Percentiles rank a stretch among this genome's conserved stretches.
phyloP scores from a whole-genome alignment of 805 yeast genomes.

The Kregervanrija fluxuum region DNA sequence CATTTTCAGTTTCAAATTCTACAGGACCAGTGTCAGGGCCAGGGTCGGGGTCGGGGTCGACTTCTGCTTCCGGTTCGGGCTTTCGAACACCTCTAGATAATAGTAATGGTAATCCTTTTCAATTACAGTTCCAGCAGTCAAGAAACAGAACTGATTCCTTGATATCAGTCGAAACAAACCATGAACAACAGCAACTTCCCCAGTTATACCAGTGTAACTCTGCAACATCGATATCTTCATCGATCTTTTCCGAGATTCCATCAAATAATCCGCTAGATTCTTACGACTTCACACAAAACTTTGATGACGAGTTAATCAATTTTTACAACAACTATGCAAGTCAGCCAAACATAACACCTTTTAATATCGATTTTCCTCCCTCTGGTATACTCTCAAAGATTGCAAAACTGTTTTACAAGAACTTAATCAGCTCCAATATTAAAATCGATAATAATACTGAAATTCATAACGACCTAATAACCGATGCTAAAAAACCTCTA shows the following conservation, averaged over 20 bases:
- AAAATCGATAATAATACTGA: conserved; percentile 20
- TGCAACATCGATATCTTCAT: conserved; percentile 17
- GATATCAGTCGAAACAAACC: conserved; percentile 3
- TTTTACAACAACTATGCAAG: conserved; percentile 42
- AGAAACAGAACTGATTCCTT: conserved; percentile 10
- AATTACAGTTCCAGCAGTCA: neutral
- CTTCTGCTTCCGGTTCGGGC: too few species aligned
- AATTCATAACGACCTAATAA: conserved; percentile 23
- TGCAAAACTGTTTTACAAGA: conserved; percentile 44
- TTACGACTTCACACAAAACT: conserved; percentile 29
- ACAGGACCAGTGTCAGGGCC: too few species aligned
- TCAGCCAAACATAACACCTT: conserved; percentile 62
- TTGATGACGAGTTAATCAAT: conserved; percentile 39
- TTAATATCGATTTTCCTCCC: conserved; percentile 59
- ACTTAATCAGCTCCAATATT: conserved; percentile 12
- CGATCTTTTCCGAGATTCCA: conserved; percentile 11
- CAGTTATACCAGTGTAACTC: conserved; percentile 17
- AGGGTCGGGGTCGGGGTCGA: too few species aligned
- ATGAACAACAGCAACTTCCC: conserved; percentile 1
- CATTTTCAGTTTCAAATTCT: too few species aligned
- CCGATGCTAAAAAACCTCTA: conserved; percentile 16
- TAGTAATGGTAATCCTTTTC: too few species aligned
- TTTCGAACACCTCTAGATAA: too few species aligned
- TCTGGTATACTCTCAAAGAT: conserved; percentile 57
- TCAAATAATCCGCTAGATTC: conserved; percentile 12